phyloP scores from a whole-genome alignment of 768 basidiomycete genomes.

The Rhizopogon vinicolor region DNA sequence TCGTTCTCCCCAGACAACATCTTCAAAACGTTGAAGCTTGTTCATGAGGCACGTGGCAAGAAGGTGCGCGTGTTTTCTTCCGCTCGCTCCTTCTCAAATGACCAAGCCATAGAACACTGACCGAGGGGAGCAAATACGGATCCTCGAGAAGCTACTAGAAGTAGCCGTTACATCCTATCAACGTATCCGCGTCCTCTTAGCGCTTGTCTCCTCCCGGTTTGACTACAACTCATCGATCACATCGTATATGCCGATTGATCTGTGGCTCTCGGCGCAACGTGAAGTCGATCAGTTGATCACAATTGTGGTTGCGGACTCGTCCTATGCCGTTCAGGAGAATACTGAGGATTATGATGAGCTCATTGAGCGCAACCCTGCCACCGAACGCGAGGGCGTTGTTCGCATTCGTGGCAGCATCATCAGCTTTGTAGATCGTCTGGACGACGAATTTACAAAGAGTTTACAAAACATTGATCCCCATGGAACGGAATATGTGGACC shows the following conservation, averaged over 20 bases:
- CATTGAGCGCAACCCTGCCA: slow-evolving; percentile 71
- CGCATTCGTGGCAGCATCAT: slow-evolving; percentile 93
- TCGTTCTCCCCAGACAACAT: slow-evolving; percentile 81
- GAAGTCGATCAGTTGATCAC: slow-evolving; percentile 88
- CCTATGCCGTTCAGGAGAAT: slow-evolving; percentile 82
- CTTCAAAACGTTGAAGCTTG: slow-evolving; percentile 86
- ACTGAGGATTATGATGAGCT: slow-evolving; percentile 92
- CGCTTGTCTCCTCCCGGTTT: slow-evolving; percentile 91
- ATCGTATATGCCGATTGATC: slow-evolving; percentile 86
- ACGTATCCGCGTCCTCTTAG: slow-evolving; percentile 89
- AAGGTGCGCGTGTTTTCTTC: slow-evolving; percentile 55
- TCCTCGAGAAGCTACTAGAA: slow-evolving; percentile 81
- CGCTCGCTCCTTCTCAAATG: slow-evolving; percentile 1
- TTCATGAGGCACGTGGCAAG: slow-evolving; percentile 93
- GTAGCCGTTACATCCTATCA: slow-evolving; percentile 89
- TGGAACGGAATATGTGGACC: slow-evolving; percentile 97
- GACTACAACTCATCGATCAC: slow-evolving; percentile 91
- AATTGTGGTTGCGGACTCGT: slow-evolving; percentile 64
- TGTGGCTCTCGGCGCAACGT: slow-evolving; percentile 82
- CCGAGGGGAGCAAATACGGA: slow-evolving; percentile 89
- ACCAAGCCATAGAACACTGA: slow-evolving; percentile 79
- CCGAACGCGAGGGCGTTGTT: slow-evolving; percentile 69
- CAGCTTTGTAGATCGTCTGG: slow-evolving; percentile 91
- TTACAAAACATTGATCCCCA: slow-evolving; percentile 98
- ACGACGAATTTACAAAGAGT: slow-evolving; percentile 97